These are phyloP conservation scores for Glycyrrhiza uralensis DNA, from an alignment of 306 rosid species.

Conservation along the genomic window DNA sequence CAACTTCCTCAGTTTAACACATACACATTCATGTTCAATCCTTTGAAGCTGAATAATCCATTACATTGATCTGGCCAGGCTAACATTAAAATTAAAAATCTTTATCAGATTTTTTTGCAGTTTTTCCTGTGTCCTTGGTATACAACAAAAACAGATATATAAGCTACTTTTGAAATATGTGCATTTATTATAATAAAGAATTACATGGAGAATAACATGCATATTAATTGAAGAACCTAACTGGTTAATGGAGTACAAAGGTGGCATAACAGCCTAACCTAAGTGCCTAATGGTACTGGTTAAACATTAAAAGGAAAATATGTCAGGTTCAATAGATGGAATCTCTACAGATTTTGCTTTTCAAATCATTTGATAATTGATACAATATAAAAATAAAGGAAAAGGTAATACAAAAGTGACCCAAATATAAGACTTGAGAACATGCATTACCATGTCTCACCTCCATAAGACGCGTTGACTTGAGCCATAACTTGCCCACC, in stretches of 20 bases:
- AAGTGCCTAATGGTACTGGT: neutral
- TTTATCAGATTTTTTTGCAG: neutral
- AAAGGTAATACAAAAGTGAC: conserved; percentile 12
- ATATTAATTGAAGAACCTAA: neutral
- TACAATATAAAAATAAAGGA: neutral
- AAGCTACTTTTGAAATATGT: neutral
- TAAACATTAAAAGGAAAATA: conserved; percentile 5
- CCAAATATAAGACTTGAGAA: neutral
- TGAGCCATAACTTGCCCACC: conserved; percentile 98
- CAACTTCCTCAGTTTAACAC: conserved; percentile 12
- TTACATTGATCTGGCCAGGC: conserved; percentile 6
- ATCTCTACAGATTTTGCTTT: neutral
- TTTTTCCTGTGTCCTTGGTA: neutral
- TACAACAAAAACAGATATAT: neutral
- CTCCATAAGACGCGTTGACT: conserved; percentile 91
- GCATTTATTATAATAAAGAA: neutral
- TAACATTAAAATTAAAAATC: neutral
- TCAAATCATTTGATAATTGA: conserved; percentile 3
- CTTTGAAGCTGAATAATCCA: neutral
- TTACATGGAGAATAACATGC: neutral
- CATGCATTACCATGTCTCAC: conserved; percentile 57
- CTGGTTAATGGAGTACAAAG: neutral
- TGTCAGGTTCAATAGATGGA: neutral
- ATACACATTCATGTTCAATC: neutral
- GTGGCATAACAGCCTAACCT: neutral